Evolutionary conservation across 1,284 basidiomycete genomes (phyloP), one percentile per base, ranked within the genome.

Genomic region (Naganishia cerealis): DNA sequence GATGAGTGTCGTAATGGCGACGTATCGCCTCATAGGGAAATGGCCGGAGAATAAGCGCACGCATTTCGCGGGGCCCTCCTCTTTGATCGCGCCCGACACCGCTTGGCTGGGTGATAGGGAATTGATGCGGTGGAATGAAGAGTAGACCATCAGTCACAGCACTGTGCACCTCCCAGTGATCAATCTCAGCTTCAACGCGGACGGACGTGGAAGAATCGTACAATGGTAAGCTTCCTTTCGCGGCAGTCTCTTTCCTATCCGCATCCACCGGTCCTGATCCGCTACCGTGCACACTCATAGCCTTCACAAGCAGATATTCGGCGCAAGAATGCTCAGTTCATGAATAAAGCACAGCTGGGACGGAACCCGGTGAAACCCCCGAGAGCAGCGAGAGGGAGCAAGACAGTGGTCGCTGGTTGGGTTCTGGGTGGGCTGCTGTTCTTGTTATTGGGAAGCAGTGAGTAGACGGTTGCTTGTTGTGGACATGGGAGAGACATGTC

Each of bases 301-400:
- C 67, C 67, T 18, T 69, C 67, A 4, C 67, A 69, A 59, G 67
- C 67, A 39, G 67, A 69, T 59, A 69, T 69, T 50, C 61, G 63
- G 24, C 67, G 67, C 61, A 56, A 63, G 55, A 69, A 69, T 57
- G 67, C 62, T 7, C 61, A 63, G 7, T 69, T 69, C 21, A 57
- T 65, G 48, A 55, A 65, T 29, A 65, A 66, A 33, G 67, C 67
- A 9, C 33, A 53, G 40, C 46, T 50, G n/a, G 67, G 67, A n/a
- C 46, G 63, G 24, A 65, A 61, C 53, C 61, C 67, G 13, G 67
- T 69, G 38, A 69, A 69, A 24, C 62, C 67, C 15, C 62, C 67
- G 9, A 21, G 55, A 36, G 42, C 26, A 6, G 54, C 26, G 16
- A 38, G 57, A 16, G 54, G 48, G 18, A 62, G 48, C 29, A 68